Evolutionary conservation across 768 basidiomycete genomes (phyloP).

Genomic region (Rhodotorula babjevae): DNA sequence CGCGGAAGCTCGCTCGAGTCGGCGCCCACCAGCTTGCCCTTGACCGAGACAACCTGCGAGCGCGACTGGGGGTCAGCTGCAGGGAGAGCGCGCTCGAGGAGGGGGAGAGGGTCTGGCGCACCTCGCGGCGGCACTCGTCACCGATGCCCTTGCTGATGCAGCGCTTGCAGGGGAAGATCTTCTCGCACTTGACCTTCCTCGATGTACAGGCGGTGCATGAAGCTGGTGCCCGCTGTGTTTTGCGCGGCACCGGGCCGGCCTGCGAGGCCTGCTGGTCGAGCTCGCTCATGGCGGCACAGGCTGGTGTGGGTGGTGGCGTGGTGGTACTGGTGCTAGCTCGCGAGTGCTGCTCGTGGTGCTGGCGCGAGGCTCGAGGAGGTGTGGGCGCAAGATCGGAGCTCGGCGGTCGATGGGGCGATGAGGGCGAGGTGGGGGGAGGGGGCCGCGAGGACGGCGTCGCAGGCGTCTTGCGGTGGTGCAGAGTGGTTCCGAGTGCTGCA

Average conservation of each 20-base stretch:
- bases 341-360: too few relatives aligned
- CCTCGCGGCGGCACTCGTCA: constrained; percentile 1
- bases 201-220: not conserved
- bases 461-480: too few relatives aligned
- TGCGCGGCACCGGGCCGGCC: not conserved
- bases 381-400: not conserved
- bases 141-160: constrained; percentile 2
- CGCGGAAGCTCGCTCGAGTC: not conserved
- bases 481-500: too few relatives aligned
- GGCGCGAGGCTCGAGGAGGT: too few relatives aligned
- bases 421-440: too few relatives aligned
- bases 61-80: not conserved
- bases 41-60: not conserved
- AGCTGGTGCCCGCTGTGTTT: not conserved
- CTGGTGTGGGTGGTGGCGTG: not conserved
- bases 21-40: not conserved
- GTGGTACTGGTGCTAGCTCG: too few relatives aligned
- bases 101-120: not conserved
- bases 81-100: too few relatives aligned
- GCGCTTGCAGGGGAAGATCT: not conserved
- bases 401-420: too few relatives aligned
- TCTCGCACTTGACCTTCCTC: constrained; percentile 4
- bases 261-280: not conserved
- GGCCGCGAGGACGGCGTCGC: too few relatives aligned
- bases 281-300: not conserved